Evolutionary conservation across 352 stramenopile genomes (phyloP).

Genomic region (Pythium monospermum): DNA sequence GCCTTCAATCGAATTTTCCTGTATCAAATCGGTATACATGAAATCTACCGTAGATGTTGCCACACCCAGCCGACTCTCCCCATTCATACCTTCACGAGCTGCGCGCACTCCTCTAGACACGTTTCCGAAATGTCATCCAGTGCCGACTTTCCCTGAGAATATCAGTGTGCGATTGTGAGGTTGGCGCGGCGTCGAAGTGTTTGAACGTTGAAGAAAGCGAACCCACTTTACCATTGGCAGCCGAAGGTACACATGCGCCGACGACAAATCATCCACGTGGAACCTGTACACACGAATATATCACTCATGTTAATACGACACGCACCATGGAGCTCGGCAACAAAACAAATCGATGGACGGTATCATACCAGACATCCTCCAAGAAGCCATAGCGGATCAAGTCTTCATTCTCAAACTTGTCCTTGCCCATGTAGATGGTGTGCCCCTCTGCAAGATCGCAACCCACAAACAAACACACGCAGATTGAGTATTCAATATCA

Average conservation of each 20-base stretch:
- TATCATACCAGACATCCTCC: conserved; percentile 89
- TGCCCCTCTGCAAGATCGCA: conserved; percentile 61
- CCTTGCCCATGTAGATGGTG: conserved; percentile 96
- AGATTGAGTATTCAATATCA: no score
- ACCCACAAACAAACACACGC: neutral
- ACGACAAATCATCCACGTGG: conserved; percentile 97
- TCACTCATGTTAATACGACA: no score
- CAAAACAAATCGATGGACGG: neutral
- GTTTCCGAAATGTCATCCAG: conserved; percentile 75
- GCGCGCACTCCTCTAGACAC: conserved; percentile 86
- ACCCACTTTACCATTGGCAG: conserved; percentile 67
- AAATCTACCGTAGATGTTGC: neutral
- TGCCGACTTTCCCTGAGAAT: conserved; percentile 54
- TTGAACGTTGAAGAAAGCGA: neutral
- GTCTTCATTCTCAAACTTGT: conserved; percentile 99
- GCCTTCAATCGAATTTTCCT: conserved; percentile 93
- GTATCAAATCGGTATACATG: neutral
- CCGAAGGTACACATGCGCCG: conserved; percentile 97
- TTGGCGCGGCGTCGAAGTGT: no score
- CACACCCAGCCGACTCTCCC: no score
- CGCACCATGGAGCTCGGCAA: no score
- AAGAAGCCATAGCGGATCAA: conserved; percentile 96
- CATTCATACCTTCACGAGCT: conserved; percentile 85
- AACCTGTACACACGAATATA: no score
- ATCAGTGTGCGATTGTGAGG: no score